Percentiles rank a stretch among this genome's conserved stretches.
These are phyloP conservation scores for Cylindrotheca fusiformis DNA, from an alignment of 108 stramenopile species.

Conservation along the genomic window DNA sequence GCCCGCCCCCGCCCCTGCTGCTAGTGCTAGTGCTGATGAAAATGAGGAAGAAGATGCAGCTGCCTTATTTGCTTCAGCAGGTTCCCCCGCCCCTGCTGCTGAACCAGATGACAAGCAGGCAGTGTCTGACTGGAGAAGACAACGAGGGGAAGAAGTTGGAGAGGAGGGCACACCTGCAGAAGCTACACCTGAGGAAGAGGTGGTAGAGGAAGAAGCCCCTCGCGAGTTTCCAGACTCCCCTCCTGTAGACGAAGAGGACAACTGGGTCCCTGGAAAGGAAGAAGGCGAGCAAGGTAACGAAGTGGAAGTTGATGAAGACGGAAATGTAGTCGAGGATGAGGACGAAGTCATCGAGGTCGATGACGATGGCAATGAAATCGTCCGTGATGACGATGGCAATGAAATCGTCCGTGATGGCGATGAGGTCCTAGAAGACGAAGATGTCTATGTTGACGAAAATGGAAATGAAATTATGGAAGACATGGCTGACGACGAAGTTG, in stretches of 20 bases:
- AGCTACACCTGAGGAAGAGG: not conserved
- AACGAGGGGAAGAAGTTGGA: not conserved
- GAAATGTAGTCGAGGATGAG: conserved; percentile 9
- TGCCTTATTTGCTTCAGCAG: not conserved
- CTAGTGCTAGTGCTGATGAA: not conserved
- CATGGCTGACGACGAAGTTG: not conserved
- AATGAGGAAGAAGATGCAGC: not conserved
- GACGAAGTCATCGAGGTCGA: not conserved
- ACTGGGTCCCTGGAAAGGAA: not conserved
- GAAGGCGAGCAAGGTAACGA: conserved; percentile 16
- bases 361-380: conserved; percentile 11
- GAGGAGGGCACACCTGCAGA: not conserved
- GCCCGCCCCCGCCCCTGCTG: not conserved
- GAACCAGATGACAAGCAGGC: not conserved
- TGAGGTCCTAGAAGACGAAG: conserved; percentile 5
- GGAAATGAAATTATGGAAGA: conserved; percentile 1
- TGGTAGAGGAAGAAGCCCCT: not conserved
- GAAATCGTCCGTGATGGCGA: conserved; percentile 15
- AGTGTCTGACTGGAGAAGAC: not conserved
- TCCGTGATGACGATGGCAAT: conserved; percentile 16
- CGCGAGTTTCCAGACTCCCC: not conserved
- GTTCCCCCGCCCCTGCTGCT: not conserved
- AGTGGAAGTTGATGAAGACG: conserved; percentile 17
- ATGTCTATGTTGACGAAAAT: not conserved
- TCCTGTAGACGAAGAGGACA: not conserved